phyloP scores from a whole-genome alignment of 2,329 filamentous ascomycete genomes.

The Elsinoe perseae region DNA sequence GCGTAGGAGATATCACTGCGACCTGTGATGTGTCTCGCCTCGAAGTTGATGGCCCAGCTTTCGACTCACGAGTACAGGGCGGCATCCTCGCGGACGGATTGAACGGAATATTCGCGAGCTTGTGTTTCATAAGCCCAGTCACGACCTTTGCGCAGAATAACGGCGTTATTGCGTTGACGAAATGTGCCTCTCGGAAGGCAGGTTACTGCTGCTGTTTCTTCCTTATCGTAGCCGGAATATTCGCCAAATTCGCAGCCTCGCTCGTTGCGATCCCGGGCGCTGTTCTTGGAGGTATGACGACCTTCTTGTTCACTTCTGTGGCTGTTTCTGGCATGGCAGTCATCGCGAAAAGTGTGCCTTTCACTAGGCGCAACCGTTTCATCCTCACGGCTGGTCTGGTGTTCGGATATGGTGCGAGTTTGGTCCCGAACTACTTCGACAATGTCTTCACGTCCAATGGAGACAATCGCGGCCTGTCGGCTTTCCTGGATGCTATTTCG shows the following conservation, averaged over 20 bases:
- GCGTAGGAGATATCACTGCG: slow-evolving; percentile 61
- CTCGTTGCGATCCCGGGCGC: slow-evolving; percentile 63
- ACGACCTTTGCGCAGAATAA: slow-evolving; percentile 79
- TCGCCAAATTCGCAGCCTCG: slow-evolving; percentile 73
- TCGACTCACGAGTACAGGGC: slow-evolving; percentile 71
- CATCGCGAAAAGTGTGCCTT: slow-evolving; percentile 56
- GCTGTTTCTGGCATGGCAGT: slow-evolving; percentile 72
- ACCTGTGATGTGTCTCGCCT: slow-evolving; percentile 73
- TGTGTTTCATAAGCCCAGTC: slow-evolving; percentile 75
- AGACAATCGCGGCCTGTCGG: slow-evolving; percentile 57
- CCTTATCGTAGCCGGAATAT: slow-evolving; percentile 71
- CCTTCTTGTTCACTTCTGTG: slow-evolving; percentile 71
- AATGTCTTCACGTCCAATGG: slow-evolving; percentile 67
- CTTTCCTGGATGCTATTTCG: slow-evolving; percentile 62
- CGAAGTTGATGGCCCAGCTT: slow-evolving; percentile 62
- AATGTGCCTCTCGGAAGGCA: slow-evolving; percentile 72
- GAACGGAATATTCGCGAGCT: slow-evolving; percentile 64
- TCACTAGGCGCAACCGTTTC: slow-evolving; percentile 74
- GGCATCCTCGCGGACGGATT: slow-evolving; percentile 71
- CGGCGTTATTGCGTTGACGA: slow-evolving; percentile 72
- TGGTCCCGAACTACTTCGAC: slow-evolving; percentile 48
- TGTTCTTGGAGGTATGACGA: slow-evolving; percentile 50
- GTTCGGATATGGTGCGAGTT: slow-evolving; percentile 55
- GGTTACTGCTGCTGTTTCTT: slow-evolving; percentile 73
- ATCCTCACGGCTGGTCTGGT: slow-evolving; percentile 69